Evolutionary conservation across 2,329 filamentous ascomycete species (phyloP), one percentile per base, ranked within the genome.

Genomic region (Tolypocladium inflatum): DNA sequence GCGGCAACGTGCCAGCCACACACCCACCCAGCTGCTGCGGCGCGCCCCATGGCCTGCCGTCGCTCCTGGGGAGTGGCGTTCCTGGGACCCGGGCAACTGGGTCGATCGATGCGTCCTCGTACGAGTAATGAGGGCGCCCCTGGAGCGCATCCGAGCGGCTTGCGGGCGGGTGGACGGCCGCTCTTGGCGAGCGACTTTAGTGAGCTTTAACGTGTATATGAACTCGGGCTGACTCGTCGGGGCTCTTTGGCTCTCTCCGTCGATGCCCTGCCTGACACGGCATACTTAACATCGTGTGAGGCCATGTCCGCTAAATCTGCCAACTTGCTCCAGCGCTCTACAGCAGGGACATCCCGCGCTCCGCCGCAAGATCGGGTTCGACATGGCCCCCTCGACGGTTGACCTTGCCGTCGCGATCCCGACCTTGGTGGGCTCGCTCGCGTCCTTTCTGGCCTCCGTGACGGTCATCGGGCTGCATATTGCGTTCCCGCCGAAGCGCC

Each of bases 371-470:
- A 21, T 33, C 26, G 23, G 38, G 15, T 26, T 6, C 41, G 26
- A 7, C 17, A 23, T 39, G 23, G 21, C 38, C 30, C 3, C 8
- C 8, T 11, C 26, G 33, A 19, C 30, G 39, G 19, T 55, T 23
- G 52, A 57, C 17, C 35, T 55, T 17, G 42, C 26, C 19, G 21
- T 58, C 9, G 43, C 57, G n/a, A 45, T 58, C 23, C 57, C 57
- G 42, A 58, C 57, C 21, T 54, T 60, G 23, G 19, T 60, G 15
- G 58, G 61, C 35, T 60, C 61, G 15, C 13, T 61, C 8, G 35
- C 60, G 5, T 63, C 61, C 2, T 59, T 56, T 23, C 8, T 59
- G 6, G 58, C 61, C 7, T 57, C 56, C 3, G 23, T 41, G 1
- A 54, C 43, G 2, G 59, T 55, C 37, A 50, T 61, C 38, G 6